Evolutionary conservation across 2,329 filamentous ascomycete species (phyloP), one percentile per base, ranked within the genome.

Genomic region (Fusarium odoratissimum): DNA sequence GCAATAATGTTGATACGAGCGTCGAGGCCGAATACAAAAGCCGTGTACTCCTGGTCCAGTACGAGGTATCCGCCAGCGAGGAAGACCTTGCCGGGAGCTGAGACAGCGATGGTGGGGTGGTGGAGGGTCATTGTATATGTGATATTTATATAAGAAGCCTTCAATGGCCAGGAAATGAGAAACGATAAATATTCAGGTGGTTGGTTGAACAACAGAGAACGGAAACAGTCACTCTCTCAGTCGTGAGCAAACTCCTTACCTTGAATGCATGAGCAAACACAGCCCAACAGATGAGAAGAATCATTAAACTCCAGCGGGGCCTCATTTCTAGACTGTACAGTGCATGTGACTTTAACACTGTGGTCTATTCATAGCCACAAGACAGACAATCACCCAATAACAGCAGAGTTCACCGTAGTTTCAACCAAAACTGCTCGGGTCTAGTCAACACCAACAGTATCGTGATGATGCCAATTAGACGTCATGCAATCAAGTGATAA

Each of bases 51-150:
- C 69, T 93, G 91, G 84, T 98, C 95, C 49, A 99, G 91, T 28
- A 98, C 95, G 49, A 98, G 91, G 83, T 98, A 99, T 69, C 96
- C 96, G 72, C 96, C 96, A 8, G 95, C 94, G 60, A 98, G 89
- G 73, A 99, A 89, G 68, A 99, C 96, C 86, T 99, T 99, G 76
- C 96, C 96, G 23, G 96, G 96, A 28, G 96, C 95, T 71, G 96
- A 98, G 74, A 97, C 90, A 79, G 91, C 92, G 52, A 83, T 77
- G 54, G 84, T 83, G 69, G 81, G 80, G 77, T 82, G 79, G 38
- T 67, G 66, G 45, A 67, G 63, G 45, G 76, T 56, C 77, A 77
- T 64, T 55, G 33, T 65, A 42, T 49, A 48, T 33, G 17, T 46
- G 23, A 10, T 51, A 12, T 52, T n/a, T 63, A 37, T 64, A 69